Base-by-base conservation (phyloP, 2,329 filamentous ascomycete species). In the Metarhizium rileyi region DNA sequence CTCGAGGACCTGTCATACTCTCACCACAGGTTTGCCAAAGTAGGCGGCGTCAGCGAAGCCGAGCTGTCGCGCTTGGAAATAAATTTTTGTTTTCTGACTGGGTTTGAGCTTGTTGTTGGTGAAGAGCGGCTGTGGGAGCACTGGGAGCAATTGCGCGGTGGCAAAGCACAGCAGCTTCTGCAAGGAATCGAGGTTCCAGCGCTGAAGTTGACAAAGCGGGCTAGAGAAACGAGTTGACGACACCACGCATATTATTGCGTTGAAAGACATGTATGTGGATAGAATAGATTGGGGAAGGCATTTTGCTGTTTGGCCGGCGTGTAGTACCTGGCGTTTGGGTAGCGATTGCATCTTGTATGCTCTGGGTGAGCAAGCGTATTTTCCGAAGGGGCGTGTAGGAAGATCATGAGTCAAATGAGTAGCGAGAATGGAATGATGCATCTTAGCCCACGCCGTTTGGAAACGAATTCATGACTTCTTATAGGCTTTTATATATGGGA, bases 1-100 rank as follows among this genome's bases (percentile, higher is more conserved):
- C 71, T 96, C n/a, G 91, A 98, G 66, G 91, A 97, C 65, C 76
- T 91, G 48, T 87, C 84, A 57, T 95, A 94, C 69, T 81, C 87
- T 8, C 91, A 96, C 68, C 77, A 77, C 52, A 85, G 89, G 49
- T 83, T 96, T 56, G 84, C 91, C 18, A 86, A 84, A 56, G 90
- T 97, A 1, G 91, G 93, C 40, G 91, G 91, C 18, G 89, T 97
- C 16, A 87, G 81, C 60, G 86, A 87, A 62, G 71, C 74, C 18
- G 90, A 97, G 67, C 75, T 98, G 47, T 86, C 86, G 38, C 78
- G 86, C 52, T 70, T 97, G 40, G 93, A 97, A 71, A 87, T 97
- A 53, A 90, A 86, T 59, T 91, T 91, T 62, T 90, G 87, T 67
- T 91, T 90, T 63, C 70, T 95, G 51, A 82, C 84, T n/a, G 84